phyloP scores from a whole-genome alignment of 495 filamentous ascomycete species.

The Hypomontagnella monticulosa region DNA sequence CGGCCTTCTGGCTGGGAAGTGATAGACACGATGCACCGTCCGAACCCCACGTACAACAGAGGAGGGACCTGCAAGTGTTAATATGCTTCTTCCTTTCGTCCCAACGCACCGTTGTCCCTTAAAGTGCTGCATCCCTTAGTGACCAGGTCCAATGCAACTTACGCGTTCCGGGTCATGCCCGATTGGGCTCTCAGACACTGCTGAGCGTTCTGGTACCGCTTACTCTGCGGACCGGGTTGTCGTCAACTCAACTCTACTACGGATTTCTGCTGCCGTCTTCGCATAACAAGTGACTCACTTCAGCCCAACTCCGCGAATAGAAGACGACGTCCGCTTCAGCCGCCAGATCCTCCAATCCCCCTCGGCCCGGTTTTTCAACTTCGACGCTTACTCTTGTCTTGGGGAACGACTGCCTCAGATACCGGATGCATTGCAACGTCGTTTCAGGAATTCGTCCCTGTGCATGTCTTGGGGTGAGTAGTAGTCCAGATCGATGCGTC shows the following conservation, averaged over 20 bases:
- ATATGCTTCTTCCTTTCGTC: conserved; percentile 20
- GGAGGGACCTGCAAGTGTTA: conserved; percentile 56
- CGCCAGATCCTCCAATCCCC: conserved; percentile 69
- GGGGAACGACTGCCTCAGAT: conserved; percentile 62
- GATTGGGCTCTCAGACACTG: conserved; percentile 62
- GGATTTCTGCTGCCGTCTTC: conserved; percentile 18
- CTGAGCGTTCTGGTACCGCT: conserved; percentile 59
- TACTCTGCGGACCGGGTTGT: conserved; percentile 47
- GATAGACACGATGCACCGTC: conserved; percentile 65
- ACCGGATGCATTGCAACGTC: conserved; percentile 67
- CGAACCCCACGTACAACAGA: conserved; percentile 75
- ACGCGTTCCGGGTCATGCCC: conserved; percentile 55
- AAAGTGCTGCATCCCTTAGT: conserved; percentile 34
- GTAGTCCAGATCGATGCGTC: conserved; percentile 23
- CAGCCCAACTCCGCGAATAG: conserved; percentile 76
- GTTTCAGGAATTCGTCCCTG: conserved; percentile 74
- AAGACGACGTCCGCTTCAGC: conserved; percentile 73
- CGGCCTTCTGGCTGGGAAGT: conserved; percentile 46
- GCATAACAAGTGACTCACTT: conserved; percentile 56
- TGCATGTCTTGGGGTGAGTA: conserved; percentile 36
- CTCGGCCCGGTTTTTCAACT: conserved; percentile 71
- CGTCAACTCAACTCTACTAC: conserved; percentile 21
- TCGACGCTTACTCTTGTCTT: conserved; percentile 70
- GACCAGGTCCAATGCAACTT: conserved; percentile 40
- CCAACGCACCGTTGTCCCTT: conserved; percentile 32